These are phyloP conservation scores for Irpex rosettiformis DNA, from an alignment of 1,284 basidiomycete genomes.

Conservation along the genomic window DNA sequence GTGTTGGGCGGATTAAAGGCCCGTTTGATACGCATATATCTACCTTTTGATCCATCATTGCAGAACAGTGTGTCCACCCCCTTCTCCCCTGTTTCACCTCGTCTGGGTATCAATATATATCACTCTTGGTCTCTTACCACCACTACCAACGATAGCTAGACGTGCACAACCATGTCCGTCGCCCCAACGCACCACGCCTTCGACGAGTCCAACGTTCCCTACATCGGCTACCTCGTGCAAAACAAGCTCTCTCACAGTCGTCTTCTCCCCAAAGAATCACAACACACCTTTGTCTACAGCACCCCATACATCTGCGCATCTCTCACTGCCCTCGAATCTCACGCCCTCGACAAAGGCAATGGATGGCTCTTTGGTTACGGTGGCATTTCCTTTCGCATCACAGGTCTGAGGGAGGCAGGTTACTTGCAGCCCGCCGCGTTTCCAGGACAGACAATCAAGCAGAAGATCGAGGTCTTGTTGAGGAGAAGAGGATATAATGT, in stretches of 20 bases:
- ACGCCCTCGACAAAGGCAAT: slow-evolving; percentile 44
- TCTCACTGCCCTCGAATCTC: slow-evolving; percentile 52
- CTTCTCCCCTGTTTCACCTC: not conserved
- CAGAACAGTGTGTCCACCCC: not conserved
- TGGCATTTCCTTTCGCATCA: slow-evolving; percentile 37
- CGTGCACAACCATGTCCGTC: no score
- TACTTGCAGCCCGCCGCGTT: slow-evolving; percentile 40
- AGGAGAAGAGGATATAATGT: slow-evolving; percentile 27
- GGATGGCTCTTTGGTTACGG: slow-evolving; percentile 55
- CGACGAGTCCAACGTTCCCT: not conserved
- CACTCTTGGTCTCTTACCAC: no score
- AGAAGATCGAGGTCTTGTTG: slow-evolving; percentile 40
- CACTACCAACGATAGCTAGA: no score
- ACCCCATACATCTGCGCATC: slow-evolving; percentile 61
- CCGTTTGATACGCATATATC: not conserved
- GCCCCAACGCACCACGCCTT: not conserved
- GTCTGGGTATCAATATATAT: no score
- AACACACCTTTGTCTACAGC: slow-evolving; percentile 63
- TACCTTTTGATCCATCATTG: not conserved
- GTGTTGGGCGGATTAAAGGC: no score
- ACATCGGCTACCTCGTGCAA: slow-evolving; percentile 41
- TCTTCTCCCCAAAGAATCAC: slow-evolving; percentile 46
- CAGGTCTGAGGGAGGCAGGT: slow-evolving; percentile 42
- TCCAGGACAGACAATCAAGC: slow-evolving; percentile 27
- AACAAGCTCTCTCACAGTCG: slow-evolving; percentile 58